Evolutionary conservation across 805 yeast genomes (phyloP).

Genomic region (Priceomyces melissophilus): DNA sequence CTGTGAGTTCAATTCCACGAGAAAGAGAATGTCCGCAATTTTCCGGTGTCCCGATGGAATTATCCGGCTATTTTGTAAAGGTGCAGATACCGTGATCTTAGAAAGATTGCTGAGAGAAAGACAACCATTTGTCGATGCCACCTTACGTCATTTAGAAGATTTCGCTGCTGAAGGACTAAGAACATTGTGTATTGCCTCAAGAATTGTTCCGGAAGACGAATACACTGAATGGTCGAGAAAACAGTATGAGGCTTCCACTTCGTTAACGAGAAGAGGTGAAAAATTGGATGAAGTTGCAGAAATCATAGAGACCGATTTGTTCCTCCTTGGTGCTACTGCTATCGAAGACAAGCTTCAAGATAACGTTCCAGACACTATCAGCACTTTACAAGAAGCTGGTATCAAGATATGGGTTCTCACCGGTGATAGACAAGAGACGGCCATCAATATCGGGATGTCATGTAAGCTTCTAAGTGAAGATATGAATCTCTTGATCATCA

Average conservation of each 20-base stretch:
- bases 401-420: conserved; percentile 97
- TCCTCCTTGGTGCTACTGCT: conserved; percentile 93
- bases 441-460: conserved; percentile 97
- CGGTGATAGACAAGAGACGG: conserved; percentile 98
- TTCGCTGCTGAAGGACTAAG: conserved; percentile 96
- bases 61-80: conserved; percentile 86
- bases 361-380: conserved; percentile 97
- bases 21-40: conserved; percentile 96
- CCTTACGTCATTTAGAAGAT: conserved; percentile 85
- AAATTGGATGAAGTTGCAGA: conserved; percentile 88
- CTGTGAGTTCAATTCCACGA: conserved; percentile 95
- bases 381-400: conserved; percentile 92
- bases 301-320: conserved; percentile 73
- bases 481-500: conserved; percentile 86
- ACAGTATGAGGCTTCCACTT: conserved; percentile 78
- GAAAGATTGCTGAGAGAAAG: conserved; percentile 66
- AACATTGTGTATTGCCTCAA: conserved; percentile 87
- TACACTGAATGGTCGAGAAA: conserved; percentile 63
- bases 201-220: conserved; percentile 76
- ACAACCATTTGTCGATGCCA: conserved; percentile 79
- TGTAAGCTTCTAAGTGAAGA: conserved; percentile 92
- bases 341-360: conserved; percentile 97
- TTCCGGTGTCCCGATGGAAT: conserved; percentile 93
- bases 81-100: conserved; percentile 95
- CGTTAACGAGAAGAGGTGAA: conserved; percentile 69